Conservation (phyloP, 768 basidiomycete species). For the Paxillus involutus region DNA sequence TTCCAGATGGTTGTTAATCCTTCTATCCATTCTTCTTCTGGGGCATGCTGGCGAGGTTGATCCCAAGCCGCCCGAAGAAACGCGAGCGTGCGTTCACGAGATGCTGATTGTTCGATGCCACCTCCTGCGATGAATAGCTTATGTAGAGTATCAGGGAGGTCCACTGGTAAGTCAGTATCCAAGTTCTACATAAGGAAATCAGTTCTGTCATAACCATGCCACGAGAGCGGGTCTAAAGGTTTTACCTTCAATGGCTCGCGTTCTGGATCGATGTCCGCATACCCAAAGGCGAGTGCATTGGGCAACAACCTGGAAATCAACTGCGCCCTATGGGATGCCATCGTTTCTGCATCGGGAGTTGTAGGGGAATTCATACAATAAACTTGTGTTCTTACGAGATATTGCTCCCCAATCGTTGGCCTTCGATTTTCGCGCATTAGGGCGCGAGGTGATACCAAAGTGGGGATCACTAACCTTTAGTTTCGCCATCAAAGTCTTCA, state of each 20-base stretch:
- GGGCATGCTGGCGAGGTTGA: constrained; percentile 14
- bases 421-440: constrained; percentile 27
- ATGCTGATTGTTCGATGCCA: constrained; percentile 11
- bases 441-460: neutral
- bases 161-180: constrained; percentile 47
- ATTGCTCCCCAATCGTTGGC: constrained; percentile 66
- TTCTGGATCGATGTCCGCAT: constrained; percentile 44
- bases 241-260: constrained; percentile 51
- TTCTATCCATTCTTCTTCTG: constrained; percentile 38
- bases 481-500: constrained; percentile 70
- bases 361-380: neutral
- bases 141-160: constrained; percentile 35
- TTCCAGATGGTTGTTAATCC: constrained; percentile 39
- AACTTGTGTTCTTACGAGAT: constrained; percentile 44
- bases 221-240: neutral
- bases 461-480: constrained; percentile 45
- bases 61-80: constrained; percentile 20
- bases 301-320: constrained; percentile 41
- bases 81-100: constrained; percentile 14
- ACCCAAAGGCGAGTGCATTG: constrained; percentile 49
- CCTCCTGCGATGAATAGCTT: constrained; percentile 33
- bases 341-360: constrained; percentile 37
- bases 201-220: neutral
- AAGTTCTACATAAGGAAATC: constrained; percentile 40
- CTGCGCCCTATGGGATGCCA: constrained; percentile 49